Evolutionary conservation across 306 rosid genomes (phyloP), one percentile per base, ranked within the genome.

Genomic region (Cucurbita moschata): DNA sequence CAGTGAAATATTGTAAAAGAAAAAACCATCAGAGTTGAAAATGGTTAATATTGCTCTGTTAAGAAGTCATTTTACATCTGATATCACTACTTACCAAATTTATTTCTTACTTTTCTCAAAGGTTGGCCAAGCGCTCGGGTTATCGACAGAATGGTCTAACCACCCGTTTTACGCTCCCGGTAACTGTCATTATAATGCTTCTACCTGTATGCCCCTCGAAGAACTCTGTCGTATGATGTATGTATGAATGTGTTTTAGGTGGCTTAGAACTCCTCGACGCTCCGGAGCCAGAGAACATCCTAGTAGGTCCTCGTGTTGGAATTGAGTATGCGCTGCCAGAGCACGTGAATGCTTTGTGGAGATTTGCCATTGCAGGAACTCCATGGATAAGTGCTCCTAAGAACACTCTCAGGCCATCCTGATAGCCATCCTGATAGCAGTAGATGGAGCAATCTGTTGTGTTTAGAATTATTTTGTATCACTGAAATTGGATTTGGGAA

Each of bases 301-400:
- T 94, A 82, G 78, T 87, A 18, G 97, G 98, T 68, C 98, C 97
- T 16, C 90, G 98, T 60, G 96, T 94, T 5, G 96, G 98, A 19
- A 90, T 90, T 44, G 86, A 94, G 18, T 85, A 87, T 16, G 98
- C 97, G 55, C 79, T 38, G 53, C 91, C 98, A 4, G 96, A 86
- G 82, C 95, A 94, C 77, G 92, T 85, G 23, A 79, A 82, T 26
- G 98, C 96, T 5, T 73, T 82, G 70, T 94, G 98, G 98, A 87
- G 98, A 86, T 94, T 90, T 81, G 97, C 97, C 77, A 74, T 88
- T 71, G 96, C 95, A 35, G 97, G 85, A 71, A 85, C 97, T 57
- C 83, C 91, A 69, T 94, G 98, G 98, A 86, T 93, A 67, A 93
- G 98, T 81, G 89, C 98, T 81, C 98, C 96, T 5, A 93, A 78